These are phyloP conservation scores for Epichloe glyceriae DNA, from an alignment of 2,329 filamentous ascomycete species.

Conservation along the genomic window DNA sequence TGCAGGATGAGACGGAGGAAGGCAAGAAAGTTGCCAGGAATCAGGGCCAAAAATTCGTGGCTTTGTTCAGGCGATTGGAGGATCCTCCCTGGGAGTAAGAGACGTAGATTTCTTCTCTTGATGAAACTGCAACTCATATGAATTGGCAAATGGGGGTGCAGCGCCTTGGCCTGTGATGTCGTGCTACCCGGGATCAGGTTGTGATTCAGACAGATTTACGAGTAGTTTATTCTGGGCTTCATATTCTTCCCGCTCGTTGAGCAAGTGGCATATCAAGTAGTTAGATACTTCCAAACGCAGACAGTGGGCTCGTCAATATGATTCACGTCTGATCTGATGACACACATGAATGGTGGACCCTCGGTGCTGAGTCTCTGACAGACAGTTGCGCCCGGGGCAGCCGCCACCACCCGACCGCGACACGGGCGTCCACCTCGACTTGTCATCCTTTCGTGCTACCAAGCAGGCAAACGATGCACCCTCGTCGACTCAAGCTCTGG, in stretches of 20 bases:
- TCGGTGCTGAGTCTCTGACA: too few relatives aligned
- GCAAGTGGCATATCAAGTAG: background rate
- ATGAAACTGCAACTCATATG: background rate
- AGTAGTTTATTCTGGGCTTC: background rate
- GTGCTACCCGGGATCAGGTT: background rate
- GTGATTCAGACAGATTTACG: background rate
- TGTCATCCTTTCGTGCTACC: background rate
- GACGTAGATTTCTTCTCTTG: background rate
- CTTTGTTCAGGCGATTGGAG: slow-evolving; percentile 67
- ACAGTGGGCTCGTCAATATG: background rate
- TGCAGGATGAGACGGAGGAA: slow-evolving; percentile 83
- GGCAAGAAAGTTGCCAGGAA: slow-evolving; percentile 93
- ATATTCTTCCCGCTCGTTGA: background rate
- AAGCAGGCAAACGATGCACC: slow-evolving; percentile 18
- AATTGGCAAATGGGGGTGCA: background rate
- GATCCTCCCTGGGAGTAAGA: slow-evolving; percentile 61
- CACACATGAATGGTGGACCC: too few relatives aligned
- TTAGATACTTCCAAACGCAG: background rate
- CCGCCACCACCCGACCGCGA: background rate
- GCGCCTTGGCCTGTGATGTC: background rate
- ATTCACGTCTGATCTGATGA: background rate
- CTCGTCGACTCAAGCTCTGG: slow-evolving; percentile 17
- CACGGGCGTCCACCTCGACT: background rate
- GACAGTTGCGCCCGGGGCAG: background rate
- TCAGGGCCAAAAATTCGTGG: slow-evolving; percentile 80